A percentile compares a stretch with the other conserved stretches of the same genome.
Conservation (phyloP, 1,284 basidiomycete species). For the Cutaneotrichosporon sp. region DNA sequence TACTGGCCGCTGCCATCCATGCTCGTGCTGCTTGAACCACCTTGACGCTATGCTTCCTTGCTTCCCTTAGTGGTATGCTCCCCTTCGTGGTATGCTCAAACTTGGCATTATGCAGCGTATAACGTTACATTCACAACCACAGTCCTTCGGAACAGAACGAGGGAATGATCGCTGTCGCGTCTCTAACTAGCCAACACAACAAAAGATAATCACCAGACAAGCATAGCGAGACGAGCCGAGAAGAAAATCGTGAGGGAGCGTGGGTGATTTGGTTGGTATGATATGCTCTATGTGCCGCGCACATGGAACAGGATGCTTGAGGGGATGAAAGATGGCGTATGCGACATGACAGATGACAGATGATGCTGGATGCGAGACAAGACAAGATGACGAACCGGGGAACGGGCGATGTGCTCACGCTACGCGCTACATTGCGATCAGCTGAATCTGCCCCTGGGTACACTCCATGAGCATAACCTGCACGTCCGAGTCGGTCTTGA, state of each 20-base stretch:
- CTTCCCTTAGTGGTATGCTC: no score
- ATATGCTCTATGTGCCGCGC: no score
- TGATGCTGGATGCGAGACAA: no score
- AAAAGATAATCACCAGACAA: constrained; percentile 3
- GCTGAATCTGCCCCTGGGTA: constrained; percentile 19
- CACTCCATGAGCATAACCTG: constrained; percentile 41
- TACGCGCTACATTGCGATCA: constrained; percentile 10
- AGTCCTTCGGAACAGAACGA: neutral
- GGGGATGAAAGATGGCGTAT: neutral
- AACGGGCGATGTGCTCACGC: no score
- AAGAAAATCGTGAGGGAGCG: neutral
- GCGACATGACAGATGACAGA: neutral
- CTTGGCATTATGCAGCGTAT: neutral
- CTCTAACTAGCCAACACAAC: constrained; percentile 7
- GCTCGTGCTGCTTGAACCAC: no score
- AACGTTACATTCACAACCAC: neutral
- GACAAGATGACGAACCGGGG: no score
- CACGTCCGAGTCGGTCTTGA: constrained; percentile 41
- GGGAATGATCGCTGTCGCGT: neutral
- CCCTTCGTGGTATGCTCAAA: no score
- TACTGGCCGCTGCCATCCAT: no score
- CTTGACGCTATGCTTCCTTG: no score
- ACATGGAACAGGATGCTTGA: no score
- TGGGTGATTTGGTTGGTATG: neutral
- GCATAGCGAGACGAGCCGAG: neutral